Evolutionary conservation across 768 basidiomycete species (phyloP).

Genomic region (Hydnum rufescens): DNA sequence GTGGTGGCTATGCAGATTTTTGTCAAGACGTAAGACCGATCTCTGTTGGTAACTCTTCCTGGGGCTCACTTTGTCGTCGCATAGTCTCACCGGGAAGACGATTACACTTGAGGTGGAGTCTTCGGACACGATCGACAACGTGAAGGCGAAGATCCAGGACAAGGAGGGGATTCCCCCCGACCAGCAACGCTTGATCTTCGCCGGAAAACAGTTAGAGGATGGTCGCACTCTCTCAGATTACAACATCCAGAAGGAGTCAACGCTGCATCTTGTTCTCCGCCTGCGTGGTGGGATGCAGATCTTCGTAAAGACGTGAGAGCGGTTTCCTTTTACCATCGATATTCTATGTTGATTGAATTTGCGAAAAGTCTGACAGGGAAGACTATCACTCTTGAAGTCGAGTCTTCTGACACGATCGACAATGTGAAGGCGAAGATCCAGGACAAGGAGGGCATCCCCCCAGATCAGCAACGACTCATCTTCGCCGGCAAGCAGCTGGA

Average conservation of each 20-base stretch:
- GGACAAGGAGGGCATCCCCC: constrained; percentile 49
- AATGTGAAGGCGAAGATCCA: constrained; percentile 97
- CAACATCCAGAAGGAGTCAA: constrained; percentile 13
- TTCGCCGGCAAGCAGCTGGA: too few relatives aligned
- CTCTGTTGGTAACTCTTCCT: constrained; percentile 24
- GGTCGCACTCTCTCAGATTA: constrained; percentile 20
- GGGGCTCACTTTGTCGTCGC: constrained; percentile 45
- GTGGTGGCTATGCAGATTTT: constrained; percentile 47
- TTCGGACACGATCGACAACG: constrained; percentile 44
- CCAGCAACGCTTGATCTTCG: constrained; percentile 29
- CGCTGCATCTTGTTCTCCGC: constrained; percentile 14
- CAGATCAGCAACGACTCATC: too few relatives aligned
- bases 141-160: constrained; percentile 94
- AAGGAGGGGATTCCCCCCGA: constrained; percentile 40
- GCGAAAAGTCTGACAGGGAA: constrained; percentile 23
- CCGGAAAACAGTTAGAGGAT: constrained; percentile 29
- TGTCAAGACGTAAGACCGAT: constrained; percentile 30
- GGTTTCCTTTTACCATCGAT: not conserved
- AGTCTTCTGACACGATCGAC: constrained; percentile 29
- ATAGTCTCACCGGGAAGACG: constrained; percentile 19
- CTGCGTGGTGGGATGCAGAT: constrained; percentile 33
- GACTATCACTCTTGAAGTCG: constrained; percentile 33
- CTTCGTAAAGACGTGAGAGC: constrained; percentile 19
- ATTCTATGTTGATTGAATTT: constrained; percentile 36
- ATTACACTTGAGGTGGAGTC: constrained; percentile 37